Evolutionary conservation across 2,329 filamentous ascomycete species (phyloP).

Genomic region (Graphium sp.): DNA sequence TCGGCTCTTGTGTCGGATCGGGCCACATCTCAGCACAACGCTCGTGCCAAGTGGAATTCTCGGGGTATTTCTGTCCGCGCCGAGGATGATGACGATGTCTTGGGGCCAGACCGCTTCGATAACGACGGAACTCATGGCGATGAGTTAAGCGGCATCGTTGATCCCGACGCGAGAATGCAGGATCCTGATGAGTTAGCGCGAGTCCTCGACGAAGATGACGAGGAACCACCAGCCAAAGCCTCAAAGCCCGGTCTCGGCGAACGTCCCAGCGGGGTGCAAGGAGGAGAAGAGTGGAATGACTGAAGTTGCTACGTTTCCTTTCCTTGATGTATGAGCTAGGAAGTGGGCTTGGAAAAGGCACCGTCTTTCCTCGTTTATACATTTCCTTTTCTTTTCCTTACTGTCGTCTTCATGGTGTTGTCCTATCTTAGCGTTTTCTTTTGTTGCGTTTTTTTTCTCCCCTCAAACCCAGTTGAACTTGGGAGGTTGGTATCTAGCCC

Average conservation of each 20-base stretch:
- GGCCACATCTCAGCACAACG: conserved; percentile 4
- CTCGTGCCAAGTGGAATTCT: conserved; percentile 40
- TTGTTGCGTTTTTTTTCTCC: conserved; percentile 1
- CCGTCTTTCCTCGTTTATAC: neutral
- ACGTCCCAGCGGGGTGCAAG: conserved; percentile 20
- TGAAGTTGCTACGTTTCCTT: too few relatives aligned
- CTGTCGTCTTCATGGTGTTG: neutral
- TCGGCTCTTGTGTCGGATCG: conserved; percentile 24
- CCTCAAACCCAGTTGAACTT: too few relatives aligned
- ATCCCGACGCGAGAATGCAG: conserved; percentile 48
- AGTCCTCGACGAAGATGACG: conserved; percentile 34
- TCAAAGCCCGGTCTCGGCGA: conserved; percentile 7
- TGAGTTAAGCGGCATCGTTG: conserved; percentile 26
- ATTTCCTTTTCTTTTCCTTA: neutral
- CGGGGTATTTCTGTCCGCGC: conserved; percentile 51
- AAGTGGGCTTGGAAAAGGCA: too few relatives aligned
- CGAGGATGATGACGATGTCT: conserved; percentile 42
- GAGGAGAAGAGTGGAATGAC: conserved; percentile 33
- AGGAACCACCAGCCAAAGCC: conserved; percentile 4
- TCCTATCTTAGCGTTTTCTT: neutral
- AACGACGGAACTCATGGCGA: conserved; percentile 23
- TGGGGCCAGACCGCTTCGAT: conserved; percentile 29
- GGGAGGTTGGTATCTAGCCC: too few relatives aligned
- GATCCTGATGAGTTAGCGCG: conserved; percentile 49
- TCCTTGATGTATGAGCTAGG: too few relatives aligned